Conservation (phyloP, 1,284 basidiomycete species). For the Ganoderma multipileum region DNA sequence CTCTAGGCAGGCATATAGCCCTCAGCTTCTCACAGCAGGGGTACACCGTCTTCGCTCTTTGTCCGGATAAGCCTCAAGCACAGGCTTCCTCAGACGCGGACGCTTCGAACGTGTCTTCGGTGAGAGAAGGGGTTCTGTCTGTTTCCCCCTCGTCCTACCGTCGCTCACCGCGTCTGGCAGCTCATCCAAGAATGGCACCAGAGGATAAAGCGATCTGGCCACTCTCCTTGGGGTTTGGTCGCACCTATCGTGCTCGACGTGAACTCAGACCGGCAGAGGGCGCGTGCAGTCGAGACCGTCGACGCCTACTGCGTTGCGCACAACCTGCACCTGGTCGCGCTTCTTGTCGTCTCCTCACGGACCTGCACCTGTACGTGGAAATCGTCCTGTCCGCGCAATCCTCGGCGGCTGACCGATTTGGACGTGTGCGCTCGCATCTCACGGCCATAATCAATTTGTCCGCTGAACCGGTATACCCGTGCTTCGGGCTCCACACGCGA, state of each 20-base stretch:
- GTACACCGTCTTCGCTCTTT: constrained; percentile 44
- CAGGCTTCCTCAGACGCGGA: constrained; percentile 16
- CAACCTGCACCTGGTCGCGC: constrained; percentile 39
- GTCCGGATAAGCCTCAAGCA: constrained; percentile 31
- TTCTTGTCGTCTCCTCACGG: constrained; percentile 34
- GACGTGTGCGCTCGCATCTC: background rate
- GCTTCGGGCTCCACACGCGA: constrained; percentile 2
- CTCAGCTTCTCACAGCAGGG: constrained; percentile 43
- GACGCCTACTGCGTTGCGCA: constrained; percentile 40
- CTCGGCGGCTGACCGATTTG: constrained; percentile 19
- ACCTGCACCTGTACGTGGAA: constrained; percentile 18
- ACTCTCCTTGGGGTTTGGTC: constrained; percentile 40
- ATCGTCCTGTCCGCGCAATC: constrained; percentile 18
- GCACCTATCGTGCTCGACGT: constrained; percentile 43
- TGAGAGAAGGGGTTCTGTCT: constrained; percentile 31
- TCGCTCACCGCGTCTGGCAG: constrained; percentile 27
- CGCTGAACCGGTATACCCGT: background rate
- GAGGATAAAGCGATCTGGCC: constrained; percentile 39
- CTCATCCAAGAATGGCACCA: constrained; percentile 45
- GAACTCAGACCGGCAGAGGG: constrained; percentile 37
- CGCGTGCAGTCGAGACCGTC: constrained; percentile 41
- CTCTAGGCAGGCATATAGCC: constrained; percentile 39
- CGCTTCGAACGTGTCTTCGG: constrained; percentile 37
- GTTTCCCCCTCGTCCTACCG: constrained; percentile 14
- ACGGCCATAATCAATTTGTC: background rate